A percentile compares a stretch with the other conserved stretches of the same genome.
Evolutionary conservation across 2,329 filamentous ascomycete genomes (phyloP).

Genomic region (Nannizzia gypsea): DNA sequence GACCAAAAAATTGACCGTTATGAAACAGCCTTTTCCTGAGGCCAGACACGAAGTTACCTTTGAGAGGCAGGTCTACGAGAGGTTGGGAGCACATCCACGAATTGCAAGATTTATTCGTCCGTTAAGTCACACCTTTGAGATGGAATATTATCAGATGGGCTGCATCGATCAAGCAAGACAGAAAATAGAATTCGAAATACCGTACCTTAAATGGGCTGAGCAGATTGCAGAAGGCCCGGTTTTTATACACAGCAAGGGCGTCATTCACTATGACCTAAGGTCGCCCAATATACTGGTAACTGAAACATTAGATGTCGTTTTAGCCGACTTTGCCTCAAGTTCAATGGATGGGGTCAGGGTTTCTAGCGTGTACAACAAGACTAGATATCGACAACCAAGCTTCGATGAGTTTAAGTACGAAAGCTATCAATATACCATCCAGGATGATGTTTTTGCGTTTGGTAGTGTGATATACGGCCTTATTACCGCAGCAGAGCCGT

Average conservation of each 20-base stretch:
- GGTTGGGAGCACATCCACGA: neutral
- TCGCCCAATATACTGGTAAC: neutral
- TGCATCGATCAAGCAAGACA: neutral
- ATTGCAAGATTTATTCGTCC: neutral
- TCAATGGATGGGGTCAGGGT: neutral
- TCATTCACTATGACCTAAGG: neutral
- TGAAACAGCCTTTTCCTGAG: neutral
- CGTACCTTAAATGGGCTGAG: neutral
- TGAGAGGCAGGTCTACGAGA: neutral
- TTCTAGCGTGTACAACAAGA: neutral
- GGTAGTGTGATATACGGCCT: neutral
- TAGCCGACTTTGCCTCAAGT: neutral
- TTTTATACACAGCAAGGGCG: neutral
- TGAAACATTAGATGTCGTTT: neutral
- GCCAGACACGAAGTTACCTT: neutral
- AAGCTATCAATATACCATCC: neutral
- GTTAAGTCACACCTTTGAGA: neutral
- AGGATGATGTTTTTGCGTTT: neutral
- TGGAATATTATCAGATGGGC: neutral
- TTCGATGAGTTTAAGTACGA: neutral
- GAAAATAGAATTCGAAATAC: neutral
- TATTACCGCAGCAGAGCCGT: neutral
- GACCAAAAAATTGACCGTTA: neutral
- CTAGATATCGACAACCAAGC: neutral
- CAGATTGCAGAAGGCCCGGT: neutral